These are phyloP conservation scores for Coelastrella sp. DNA, from an alignment of 139 green algal genomes.

Conservation along the genomic window DNA sequence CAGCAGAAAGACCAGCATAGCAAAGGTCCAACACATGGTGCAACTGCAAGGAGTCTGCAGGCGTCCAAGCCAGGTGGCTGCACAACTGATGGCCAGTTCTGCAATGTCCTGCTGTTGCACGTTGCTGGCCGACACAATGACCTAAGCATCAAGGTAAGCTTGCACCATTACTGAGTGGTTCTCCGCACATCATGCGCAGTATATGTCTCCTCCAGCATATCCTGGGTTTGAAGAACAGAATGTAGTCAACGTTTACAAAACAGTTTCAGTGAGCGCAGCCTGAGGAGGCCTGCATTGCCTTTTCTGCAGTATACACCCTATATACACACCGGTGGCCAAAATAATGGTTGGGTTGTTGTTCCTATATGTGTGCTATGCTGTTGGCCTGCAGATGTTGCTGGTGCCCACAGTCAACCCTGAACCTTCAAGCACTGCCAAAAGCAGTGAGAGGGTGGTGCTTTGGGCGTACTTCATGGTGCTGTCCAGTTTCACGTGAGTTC, in stretches of 20 bases:
- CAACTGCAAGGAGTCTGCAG: background rate
- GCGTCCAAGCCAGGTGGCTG: background rate
- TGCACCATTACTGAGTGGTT: no score
- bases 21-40: background rate
- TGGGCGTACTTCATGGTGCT: background rate
- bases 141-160: slow-evolving; percentile 2
- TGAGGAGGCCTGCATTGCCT: no score
- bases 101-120: slow-evolving; percentile 15
- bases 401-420: background rate
- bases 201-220: no score
- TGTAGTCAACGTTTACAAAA: no score
- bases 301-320: no score
- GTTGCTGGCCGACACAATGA: background rate
- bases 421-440: background rate
- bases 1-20: background rate
- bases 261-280: no score
- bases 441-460: background rate
- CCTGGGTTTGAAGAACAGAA: no score
- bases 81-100: background rate
- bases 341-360: no score
- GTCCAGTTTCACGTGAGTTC: background rate
- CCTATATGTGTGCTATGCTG: background rate
- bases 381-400: background rate
- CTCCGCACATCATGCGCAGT: no score
- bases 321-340: no score